Evolutionary conservation across 2,329 filamentous ascomycete genomes (phyloP), one percentile per base, ranked within the genome.

Genomic region (Ophiostoma sp.): DNA sequence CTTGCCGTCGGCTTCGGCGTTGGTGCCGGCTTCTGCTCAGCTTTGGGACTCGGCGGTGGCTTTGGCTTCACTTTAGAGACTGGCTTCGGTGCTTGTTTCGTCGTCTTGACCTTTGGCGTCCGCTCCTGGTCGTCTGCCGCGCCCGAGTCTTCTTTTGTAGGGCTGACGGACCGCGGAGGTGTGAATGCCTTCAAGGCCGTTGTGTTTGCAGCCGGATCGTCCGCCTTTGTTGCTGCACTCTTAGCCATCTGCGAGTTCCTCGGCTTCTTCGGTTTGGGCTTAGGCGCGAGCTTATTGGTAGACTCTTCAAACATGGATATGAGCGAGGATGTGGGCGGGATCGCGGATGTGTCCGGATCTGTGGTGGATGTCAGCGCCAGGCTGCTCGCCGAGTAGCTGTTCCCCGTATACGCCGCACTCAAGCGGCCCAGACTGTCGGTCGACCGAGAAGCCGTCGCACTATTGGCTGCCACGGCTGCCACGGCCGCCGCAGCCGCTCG

Each of bases 261-360:
- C 41, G 38, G 16, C 4, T 41, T 3, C 40, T 44, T 63, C 7
- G 60, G 38, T n/a, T 42, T 63, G 1, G 60, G 60, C 12, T n/a
- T 62, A 6, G 38, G 14, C 62, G 3, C 8, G 8, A 16, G 78
- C 76, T n/a, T 72, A 73, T 16, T 71, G 66, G 14, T 52, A 3
- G 27, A 81, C 71, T 82, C 80, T 77, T 93, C 89, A 72, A 92
- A 92, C 78, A 91, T 82, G 52, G 84, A 84, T 67, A 92, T 88
- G 27, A 92, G 79, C 4, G 87, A 84, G 3, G 81, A 85, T 0
- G 89, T 88, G 0, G 89, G 82, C 38, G 84, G 79, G 65, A 90
- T 87, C 5, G 86, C 80, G 1, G 81, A 82, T 9, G 84, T 84
- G 74, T 90, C 85, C 49, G 68, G 49, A 2, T 62, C 42, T 12